phyloP scores from a whole-genome alignment of 768 basidiomycete species.

The Boletus bicolor region DNA sequence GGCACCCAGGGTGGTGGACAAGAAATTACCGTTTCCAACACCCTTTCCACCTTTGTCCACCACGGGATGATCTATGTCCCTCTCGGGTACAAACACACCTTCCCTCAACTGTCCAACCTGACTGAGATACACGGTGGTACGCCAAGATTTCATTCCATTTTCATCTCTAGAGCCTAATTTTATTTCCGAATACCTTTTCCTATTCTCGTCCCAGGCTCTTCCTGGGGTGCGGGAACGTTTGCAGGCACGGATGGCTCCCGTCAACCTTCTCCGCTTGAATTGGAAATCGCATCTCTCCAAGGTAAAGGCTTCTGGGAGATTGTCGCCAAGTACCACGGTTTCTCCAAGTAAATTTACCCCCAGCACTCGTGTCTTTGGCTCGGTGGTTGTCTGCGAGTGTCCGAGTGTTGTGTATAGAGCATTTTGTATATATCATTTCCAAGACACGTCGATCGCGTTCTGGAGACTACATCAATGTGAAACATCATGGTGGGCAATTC shows the following conservation, averaged over 20 bases:
- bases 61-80: conserved; percentile 55
- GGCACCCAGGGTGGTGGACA: conserved; percentile 50
- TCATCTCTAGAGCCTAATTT: not conserved
- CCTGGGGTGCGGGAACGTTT: conserved; percentile 80
- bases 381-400: not conserved
- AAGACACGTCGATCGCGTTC: not conserved
- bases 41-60: conserved; percentile 49
- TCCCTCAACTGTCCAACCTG: conserved; percentile 38
- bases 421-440: not conserved
- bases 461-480: not conserved
- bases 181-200: not conserved
- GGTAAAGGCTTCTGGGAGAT: conserved; percentile 54
- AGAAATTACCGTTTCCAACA: conserved; percentile 35
- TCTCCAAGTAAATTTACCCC: conserved; percentile 9
- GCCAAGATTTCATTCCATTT: conserved; percentile 6
- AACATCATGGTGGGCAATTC: not conserved
- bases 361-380: not conserved
- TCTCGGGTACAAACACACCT: conserved; percentile 46
- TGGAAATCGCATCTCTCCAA: conserved; percentile 55
- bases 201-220: conserved; percentile 46
- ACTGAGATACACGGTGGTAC: conserved; percentile 47
- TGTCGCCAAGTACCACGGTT: conserved; percentile 36
- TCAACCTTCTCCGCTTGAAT: conserved; percentile 55
- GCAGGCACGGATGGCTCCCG: conserved; percentile 55
- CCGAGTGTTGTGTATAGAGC: not conserved